Evolutionary conservation across 352 stramenopile genomes (phyloP).

Genomic region (Hyaloperonospora brassicae): DNA sequence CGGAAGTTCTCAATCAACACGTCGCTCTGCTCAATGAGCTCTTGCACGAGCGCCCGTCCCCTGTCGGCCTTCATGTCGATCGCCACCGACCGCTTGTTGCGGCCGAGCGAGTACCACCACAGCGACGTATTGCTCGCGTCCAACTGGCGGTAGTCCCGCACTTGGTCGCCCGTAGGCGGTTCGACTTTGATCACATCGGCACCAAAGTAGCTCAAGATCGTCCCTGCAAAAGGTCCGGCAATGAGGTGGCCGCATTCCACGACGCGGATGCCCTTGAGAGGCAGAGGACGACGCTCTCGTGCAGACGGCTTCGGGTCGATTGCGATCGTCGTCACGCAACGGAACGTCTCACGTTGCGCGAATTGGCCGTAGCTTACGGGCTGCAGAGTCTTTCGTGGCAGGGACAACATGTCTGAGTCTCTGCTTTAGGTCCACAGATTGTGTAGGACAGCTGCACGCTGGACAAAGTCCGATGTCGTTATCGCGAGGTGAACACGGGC

Average conservation of each 20-base stretch:
- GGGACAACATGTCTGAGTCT: not conserved
- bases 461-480: no score
- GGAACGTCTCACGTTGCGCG: conserved; percentile 4
- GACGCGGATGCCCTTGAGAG: conserved; percentile 64
- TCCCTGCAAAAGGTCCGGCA: conserved; percentile 69
- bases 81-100: conserved; percentile 81
- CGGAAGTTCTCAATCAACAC: conserved; percentile 88
- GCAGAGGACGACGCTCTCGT: conserved; percentile 24
- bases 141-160: conserved; percentile 72
- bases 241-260: conserved; percentile 79
- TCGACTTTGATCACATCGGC: conserved; percentile 89
- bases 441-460: no score
- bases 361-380: conserved; percentile 7
- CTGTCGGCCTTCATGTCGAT: conserved; percentile 74
- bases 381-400: conserved; percentile 8
- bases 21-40: conserved; percentile 69
- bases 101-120: conserved; percentile 85
- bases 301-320: conserved; percentile 8
- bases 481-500: no score
- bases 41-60: conserved; percentile 52
- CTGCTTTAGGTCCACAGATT: no score
- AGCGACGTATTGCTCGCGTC: conserved; percentile 68
- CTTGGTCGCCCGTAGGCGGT: conserved; percentile 72
- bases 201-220: conserved; percentile 85
- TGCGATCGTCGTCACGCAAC: conserved; percentile 35